Evolutionary conservation across 352 stramenopile genomes (phyloP).

Genomic region (Globisporangium irregulare): DNA sequence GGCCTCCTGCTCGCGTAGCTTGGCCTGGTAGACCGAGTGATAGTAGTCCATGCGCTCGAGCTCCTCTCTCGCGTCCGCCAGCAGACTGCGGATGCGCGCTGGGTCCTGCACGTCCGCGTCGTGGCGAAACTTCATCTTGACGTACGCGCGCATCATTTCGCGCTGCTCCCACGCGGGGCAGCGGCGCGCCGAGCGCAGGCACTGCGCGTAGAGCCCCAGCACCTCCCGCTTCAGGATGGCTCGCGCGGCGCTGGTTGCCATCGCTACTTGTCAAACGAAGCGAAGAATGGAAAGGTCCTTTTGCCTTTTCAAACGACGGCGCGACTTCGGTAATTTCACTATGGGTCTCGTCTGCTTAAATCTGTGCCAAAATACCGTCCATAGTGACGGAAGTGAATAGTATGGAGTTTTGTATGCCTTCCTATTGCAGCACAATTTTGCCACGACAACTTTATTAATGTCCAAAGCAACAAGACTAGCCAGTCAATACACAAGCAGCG

Average conservation of each 20-base stretch:
- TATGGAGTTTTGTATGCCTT: not conserved
- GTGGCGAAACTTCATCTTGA: constrained; percentile 74
- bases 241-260: not conserved
- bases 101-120: constrained; percentile 48
- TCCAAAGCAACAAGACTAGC: too few species aligned
- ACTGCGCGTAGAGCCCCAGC: constrained; percentile 66
- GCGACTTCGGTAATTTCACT: too few species aligned
- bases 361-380: too few species aligned
- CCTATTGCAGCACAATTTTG: too few species aligned
- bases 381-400: too few species aligned
- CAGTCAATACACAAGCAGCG: too few species aligned
- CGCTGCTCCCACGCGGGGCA: constrained; percentile 81
- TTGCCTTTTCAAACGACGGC: too few species aligned
- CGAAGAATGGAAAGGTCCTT: too few species aligned
- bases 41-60: constrained; percentile 87
- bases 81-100: constrained; percentile 45
- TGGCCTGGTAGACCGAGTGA: constrained; percentile 74
- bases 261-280: not conserved
- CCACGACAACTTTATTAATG: too few species aligned
- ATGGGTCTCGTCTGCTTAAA: too few species aligned
- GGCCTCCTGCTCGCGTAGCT: constrained; percentile 33
- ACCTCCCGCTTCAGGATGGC: constrained; percentile 27
- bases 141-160: constrained; percentile 82
- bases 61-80: constrained; percentile 70
- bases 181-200: constrained; percentile 65